Base-by-base conservation (phyloP, 2,329 filamentous ascomycete genomes). In the Nigrospora osmanthi region DNA sequence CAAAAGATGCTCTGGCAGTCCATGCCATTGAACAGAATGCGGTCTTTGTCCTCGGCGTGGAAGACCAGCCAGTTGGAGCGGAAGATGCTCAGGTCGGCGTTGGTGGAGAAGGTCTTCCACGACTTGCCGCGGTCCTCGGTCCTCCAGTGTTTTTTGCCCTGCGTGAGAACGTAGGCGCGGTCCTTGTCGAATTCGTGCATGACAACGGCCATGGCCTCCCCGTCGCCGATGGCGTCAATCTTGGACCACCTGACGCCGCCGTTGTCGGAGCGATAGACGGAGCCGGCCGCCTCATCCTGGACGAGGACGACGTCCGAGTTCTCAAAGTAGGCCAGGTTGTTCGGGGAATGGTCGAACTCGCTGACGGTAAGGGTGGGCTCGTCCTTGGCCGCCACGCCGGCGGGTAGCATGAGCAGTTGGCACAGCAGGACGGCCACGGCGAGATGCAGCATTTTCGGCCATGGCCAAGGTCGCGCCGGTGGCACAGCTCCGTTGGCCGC, bases 281-380 rank as follows among this genome's bases (percentile, higher is more conserved):
- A 80, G 48, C 76, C 73, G 35, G 76, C 75, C 13, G 73, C 64
- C 41, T 70, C 59, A 61, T 95, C 86, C 56, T 85, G 81, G 59
- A 89, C 82, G 38, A 97, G 67, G 47, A 95, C 73, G 42, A 85
- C 79, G 62, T 95, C 84, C 53, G 87, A 90, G 63, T 91, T 87
- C 58, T 93, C 84, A 60, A 98, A 97, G 68, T 95, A 98, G 67
- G 86, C 85, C 52, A 96, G 70, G 60, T 82, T 81, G 44, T 68
- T 61, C 1, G 89, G 87, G 44, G 73, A 66, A 56, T 81, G 72
- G 38, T 85, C 71, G 67, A 96, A 87, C 39, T 75, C 66, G 43
- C 71, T 85, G 47, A 73, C 68, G 49, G 75, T 72, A 56, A 95
- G 75, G 45, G 73, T 73, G 19, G 90, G 90, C 40, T 73, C 71